Percentiles rank a stretch among this genome's conserved stretches.
phyloP scores from a whole-genome alignment of 176 grass and related monocot genomes.

The Oryza australiensis region DNA sequence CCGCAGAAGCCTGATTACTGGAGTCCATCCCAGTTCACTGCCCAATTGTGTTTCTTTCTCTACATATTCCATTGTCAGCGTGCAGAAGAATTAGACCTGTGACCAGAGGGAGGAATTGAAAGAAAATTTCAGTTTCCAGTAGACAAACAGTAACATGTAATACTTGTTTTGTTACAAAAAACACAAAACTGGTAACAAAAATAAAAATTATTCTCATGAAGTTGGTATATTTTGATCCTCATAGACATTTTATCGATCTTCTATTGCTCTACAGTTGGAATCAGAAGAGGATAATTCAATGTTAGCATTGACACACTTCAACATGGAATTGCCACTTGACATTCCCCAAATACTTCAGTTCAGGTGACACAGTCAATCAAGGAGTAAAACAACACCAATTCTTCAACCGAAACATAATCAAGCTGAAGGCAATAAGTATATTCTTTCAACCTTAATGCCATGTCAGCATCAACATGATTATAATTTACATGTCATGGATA shows the following conservation, averaged over 20 bases:
- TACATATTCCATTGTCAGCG: not conserved
- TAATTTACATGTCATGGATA: not conserved
- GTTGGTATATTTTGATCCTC: too few relatives aligned
- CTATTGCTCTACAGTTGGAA: too few relatives aligned
- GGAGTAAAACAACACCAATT: not conserved
- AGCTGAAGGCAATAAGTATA: not conserved
- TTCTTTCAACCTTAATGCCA: not conserved
- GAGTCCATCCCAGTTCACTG: not conserved
- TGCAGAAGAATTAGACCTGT: constrained; percentile 18
- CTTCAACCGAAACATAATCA: not conserved
- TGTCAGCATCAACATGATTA: not conserved
- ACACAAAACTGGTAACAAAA: too few relatives aligned
- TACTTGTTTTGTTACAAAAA: too few relatives aligned
- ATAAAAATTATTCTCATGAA: too few relatives aligned
- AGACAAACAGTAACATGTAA: too few relatives aligned
- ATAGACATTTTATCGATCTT: too few relatives aligned
- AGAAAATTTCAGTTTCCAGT: not conserved
- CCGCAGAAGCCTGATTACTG: not conserved
- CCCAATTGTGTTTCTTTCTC: not conserved
- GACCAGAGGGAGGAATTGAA: not conserved
- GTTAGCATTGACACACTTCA: too few relatives aligned
- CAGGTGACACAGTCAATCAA: not conserved
- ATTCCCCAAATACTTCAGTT: too few relatives aligned
- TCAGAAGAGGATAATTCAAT: too few relatives aligned
- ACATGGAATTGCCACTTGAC: too few relatives aligned